A percentile compares a stretch with the other conserved stretches of the same genome.
Evolutionary conservation across 176 grass and related monocot species (phyloP).

Genomic region (Melocanna baccifera): DNA sequence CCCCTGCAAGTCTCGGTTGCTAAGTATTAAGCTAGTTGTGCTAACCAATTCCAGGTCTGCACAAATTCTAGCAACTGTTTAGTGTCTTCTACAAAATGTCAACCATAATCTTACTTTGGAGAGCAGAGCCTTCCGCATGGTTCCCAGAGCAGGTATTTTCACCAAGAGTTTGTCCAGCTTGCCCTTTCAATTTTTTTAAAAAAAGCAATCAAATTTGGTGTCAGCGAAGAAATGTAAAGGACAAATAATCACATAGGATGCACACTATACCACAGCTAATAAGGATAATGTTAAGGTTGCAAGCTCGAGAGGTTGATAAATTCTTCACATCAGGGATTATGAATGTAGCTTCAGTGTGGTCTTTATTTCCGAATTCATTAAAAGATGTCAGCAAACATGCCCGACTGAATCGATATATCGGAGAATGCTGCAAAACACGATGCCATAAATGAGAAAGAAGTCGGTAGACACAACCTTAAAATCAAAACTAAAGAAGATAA

Average conservation of each 20-base stretch:
- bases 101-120: conserved; percentile 50
- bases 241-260: conserved; percentile 29
- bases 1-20: not conserved
- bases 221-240: conserved; percentile 16
- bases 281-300: conserved; percentile 76
- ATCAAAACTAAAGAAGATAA: conserved; percentile 8
- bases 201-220: conserved; percentile 24
- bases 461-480: conserved; percentile 15
- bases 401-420: conserved; percentile 62
- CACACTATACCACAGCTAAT: conserved; percentile 64
- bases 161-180: conserved; percentile 27
- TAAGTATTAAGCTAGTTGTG: not conserved
- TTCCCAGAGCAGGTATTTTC: conserved; percentile 33
- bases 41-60: not conserved
- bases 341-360: conserved; percentile 74
- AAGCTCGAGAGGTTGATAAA: conserved; percentile 54
- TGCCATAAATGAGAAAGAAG: conserved; percentile 22
- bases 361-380: conserved; percentile 63
- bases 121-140: conserved; percentile 32
- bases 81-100: conserved; percentile 1
- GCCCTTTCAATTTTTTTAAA: conserved; percentile 21
- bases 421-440: conserved; percentile 55
- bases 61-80: not conserved
- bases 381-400: conserved; percentile 62
- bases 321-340: conserved; percentile 80